phyloP scores from a whole-genome alignment of 805 yeast species.

The Kodamaea restingae region DNA sequence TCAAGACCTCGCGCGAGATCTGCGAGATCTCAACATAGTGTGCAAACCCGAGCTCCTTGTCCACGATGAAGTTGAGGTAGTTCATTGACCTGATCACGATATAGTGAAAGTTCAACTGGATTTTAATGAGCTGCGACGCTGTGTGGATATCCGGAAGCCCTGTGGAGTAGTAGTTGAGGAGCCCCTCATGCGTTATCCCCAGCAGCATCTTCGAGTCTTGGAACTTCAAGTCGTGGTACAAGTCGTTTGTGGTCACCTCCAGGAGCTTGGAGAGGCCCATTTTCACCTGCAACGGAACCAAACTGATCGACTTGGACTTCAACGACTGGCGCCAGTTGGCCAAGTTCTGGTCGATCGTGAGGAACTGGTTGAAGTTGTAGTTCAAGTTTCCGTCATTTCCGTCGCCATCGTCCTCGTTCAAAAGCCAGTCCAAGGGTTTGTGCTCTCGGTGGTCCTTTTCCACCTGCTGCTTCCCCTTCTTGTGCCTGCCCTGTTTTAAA shows the following conservation, averaged over 20 bases:
- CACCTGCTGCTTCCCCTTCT: constrained; percentile 15
- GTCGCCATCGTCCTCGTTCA: constrained; percentile 45
- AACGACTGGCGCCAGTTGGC: constrained; percentile 39
- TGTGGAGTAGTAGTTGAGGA: constrained; percentile 21
- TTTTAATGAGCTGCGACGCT: constrained; percentile 37
- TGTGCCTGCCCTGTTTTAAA: constrained; percentile 20
- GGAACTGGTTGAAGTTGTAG: constrained; percentile 41
- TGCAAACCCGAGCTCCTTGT: constrained; percentile 33
- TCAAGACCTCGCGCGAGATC: constrained; percentile 36
- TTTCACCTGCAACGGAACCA: constrained; percentile 14
- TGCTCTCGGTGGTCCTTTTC: constrained; percentile 19
- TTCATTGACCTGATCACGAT: constrained; percentile 40
- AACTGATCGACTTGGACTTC: constrained; percentile 23
- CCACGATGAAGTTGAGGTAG: constrained; percentile 40
- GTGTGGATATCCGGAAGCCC: constrained; percentile 39
- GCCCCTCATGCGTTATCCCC: constrained; percentile 14
- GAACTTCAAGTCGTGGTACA: constrained; percentile 27
- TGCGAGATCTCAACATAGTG: constrained; percentile 34
- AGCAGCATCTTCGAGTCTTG: constrained; percentile 15
- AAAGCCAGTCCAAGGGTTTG: constrained; percentile 35
- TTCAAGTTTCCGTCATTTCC: constrained; percentile 46
- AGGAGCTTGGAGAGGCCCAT: constrained; percentile 30
- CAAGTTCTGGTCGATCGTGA: constrained; percentile 39
- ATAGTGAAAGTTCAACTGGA: constrained; percentile 43
- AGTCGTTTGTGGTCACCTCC: constrained; percentile 19